A percentile compares a stretch with the other conserved stretches of the same genome.
These are phyloP conservation scores for Zea luxurians DNA, from an alignment of 176 grass and related monocot species.

Conservation along the genomic window DNA sequence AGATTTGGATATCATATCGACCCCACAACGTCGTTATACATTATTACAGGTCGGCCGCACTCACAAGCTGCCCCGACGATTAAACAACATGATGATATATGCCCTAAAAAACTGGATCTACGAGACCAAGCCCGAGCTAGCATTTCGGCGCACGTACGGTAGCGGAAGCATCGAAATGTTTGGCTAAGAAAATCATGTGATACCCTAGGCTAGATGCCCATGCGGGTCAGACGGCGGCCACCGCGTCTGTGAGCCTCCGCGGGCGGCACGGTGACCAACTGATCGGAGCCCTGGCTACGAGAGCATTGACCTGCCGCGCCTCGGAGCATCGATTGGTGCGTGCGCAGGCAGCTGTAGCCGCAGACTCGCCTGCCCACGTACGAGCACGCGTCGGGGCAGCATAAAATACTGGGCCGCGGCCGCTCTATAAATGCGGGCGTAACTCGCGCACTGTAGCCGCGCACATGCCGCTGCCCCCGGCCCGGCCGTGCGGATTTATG, in stretches of 20 bases:
- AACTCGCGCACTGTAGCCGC: constrained; percentile 30
- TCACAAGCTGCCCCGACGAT: not conserved
- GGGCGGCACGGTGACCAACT: constrained; percentile 24
- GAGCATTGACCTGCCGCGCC: constrained; percentile 39
- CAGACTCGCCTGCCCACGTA: no score
- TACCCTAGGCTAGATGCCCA: not conserved
- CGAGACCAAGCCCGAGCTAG: not conserved
- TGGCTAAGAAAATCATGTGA: not conserved
- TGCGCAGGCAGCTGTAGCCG: not conserved
- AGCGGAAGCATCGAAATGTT: constrained; percentile 32
- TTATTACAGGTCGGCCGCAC: not conserved
- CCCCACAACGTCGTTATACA: not conserved
- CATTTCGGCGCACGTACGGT: constrained; percentile 16
- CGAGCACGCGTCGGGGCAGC: not conserved
- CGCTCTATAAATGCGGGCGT: constrained; percentile 33
- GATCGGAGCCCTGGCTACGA: not conserved
- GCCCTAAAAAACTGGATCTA: constrained; percentile 44
- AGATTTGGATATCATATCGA: not conserved
- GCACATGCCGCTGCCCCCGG: constrained; percentile 33
- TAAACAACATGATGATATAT: constrained; percentile 1
- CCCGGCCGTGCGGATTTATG: constrained; percentile 25
- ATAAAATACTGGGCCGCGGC: constrained; percentile 48
- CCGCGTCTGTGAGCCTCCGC: not conserved
- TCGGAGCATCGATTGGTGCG: not conserved
- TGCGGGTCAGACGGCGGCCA: not conserved